Percentiles rank a stretch among this genome's conserved stretches.
phyloP scores from a whole-genome alignment of 129 eudicot genomes.

The Saposhnikovia divaricata region DNA sequence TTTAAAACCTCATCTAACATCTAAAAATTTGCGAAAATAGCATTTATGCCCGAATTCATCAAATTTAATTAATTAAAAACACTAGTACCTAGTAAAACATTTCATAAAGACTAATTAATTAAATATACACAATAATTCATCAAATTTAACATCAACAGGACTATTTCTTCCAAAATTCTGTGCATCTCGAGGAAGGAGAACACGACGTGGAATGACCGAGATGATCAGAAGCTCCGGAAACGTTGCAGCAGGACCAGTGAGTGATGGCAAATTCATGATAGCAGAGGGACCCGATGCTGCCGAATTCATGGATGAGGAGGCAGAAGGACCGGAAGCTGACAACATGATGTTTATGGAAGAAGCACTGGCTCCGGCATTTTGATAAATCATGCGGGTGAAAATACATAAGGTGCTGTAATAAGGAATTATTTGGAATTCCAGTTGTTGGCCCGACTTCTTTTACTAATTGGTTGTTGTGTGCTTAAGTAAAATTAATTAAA shows the following conservation, averaged over 20 bases:
- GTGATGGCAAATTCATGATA: background rate
- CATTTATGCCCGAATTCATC: too few species aligned
- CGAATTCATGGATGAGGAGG: conserved; percentile 1
- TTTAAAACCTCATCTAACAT: too few species aligned
- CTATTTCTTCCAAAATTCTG: conserved; percentile 72
- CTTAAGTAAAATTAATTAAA: background rate
- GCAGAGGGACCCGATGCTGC: background rate
- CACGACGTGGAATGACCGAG: conserved; percentile 69
- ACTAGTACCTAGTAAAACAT: too few species aligned
- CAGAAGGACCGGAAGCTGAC: background rate
- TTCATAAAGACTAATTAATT: background rate
- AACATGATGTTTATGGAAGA: background rate
- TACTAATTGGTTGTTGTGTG: conserved; percentile 7
- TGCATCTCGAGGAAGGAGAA: conserved; percentile 28
- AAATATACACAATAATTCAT: background rate
- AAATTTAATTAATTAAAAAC: too few species aligned
- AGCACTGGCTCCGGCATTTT: conserved; percentile 1
- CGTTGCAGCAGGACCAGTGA: conserved; percentile 48
- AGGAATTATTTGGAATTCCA: background rate
- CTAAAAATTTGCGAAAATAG: too few species aligned
- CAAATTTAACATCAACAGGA: conserved; percentile 20
- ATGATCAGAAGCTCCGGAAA: conserved; percentile 57
- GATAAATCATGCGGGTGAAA: background rate
- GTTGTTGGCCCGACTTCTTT: background rate
- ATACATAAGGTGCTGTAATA: background rate